Evolutionary conservation across 2,329 filamentous ascomycete species (phyloP), one percentile per base, ranked within the genome.

Genomic region (Harringtonia aguacate): DNA sequence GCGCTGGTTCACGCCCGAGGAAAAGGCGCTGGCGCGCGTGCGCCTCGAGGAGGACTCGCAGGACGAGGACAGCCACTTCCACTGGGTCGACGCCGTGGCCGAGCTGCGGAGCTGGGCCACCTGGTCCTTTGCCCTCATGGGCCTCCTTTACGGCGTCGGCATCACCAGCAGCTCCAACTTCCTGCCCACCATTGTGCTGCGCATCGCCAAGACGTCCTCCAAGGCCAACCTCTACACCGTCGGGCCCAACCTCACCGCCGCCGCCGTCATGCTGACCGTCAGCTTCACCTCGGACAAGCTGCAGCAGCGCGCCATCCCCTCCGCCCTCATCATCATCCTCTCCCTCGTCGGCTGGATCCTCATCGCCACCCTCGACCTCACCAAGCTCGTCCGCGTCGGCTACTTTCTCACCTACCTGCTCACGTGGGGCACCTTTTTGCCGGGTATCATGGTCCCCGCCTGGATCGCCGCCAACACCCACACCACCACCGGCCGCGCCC

Each of bases 141-240:
- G 7, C 6, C 31, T 75, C 34, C 71, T 75, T 53, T 64, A 76
- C 45, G 75, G 72, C 48, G 62, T 76, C 15, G 72, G 73, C 18
- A 70, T 76, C 3, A 72, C 72, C 72, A 75, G 53, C 67, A 64
- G 1, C 72, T 76, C 9, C 28, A 42, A 22, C 42, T 34, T 34
- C 15, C 27, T 34, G 31, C 31, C 31, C 14, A 61, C 63, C 29
- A 57, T 58, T 36, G 60, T 55, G 33, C 57, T 57, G 43, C 58
- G 62, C 36, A 59, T 65, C 9, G 61, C 62, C n/a, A 48, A 38
- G 12, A 57, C 55, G 10, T 54, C 61, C 2, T 48, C 53, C 1
- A 53, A 48, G 1, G 51, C 52, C 12, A 54, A 54, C 31, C 33
- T 54, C 8, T 52, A 52, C 28, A 54, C 52, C 7, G 48, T 54